phyloP scores from a whole-genome alignment of 2,329 filamentous ascomycete species.

The Sporothrix curviconia region DNA sequence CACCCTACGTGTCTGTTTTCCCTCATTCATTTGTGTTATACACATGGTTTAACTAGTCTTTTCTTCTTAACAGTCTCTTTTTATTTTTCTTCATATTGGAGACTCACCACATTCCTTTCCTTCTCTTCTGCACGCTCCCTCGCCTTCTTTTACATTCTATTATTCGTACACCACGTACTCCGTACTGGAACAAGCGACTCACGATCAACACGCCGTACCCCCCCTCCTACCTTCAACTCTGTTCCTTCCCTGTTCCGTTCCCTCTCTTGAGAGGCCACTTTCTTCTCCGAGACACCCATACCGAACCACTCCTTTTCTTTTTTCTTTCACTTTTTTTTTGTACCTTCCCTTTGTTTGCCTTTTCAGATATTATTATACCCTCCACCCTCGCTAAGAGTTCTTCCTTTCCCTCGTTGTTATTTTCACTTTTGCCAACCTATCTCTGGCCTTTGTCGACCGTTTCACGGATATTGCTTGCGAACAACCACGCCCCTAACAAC shows the following conservation, averaged over 20 bases:
- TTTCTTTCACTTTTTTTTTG: background rate
- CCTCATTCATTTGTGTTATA: slow-evolving; percentile 21
- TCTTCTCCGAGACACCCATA: background rate
- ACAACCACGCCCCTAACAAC: background rate
- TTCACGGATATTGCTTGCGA: slow-evolving; percentile 22
- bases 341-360: background rate
- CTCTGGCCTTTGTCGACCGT: slow-evolving; percentile 31
- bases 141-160: background rate
- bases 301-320: background rate
- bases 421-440: slow-evolving; percentile 27
- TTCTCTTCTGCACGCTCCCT: background rate
- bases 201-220: slow-evolving; percentile 4
- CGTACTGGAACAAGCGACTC: background rate
- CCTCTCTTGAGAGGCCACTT: slow-evolving; percentile 3
- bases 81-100: slow-evolving; percentile 32
- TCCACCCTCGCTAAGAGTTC: background rate
- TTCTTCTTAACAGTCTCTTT: slow-evolving; percentile 20
- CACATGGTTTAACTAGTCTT: slow-evolving; percentile 34
- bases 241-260: background rate
- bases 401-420: background rate
- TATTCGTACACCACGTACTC: background rate
- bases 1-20: slow-evolving; percentile 9
- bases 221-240: background rate
- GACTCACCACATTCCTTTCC: slow-evolving; percentile 39
- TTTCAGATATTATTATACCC: slow-evolving; percentile 8